Evolutionary conservation across 495 filamentous ascomycete genomes (phyloP).

Genomic region (Neurospora pannonica): DNA sequence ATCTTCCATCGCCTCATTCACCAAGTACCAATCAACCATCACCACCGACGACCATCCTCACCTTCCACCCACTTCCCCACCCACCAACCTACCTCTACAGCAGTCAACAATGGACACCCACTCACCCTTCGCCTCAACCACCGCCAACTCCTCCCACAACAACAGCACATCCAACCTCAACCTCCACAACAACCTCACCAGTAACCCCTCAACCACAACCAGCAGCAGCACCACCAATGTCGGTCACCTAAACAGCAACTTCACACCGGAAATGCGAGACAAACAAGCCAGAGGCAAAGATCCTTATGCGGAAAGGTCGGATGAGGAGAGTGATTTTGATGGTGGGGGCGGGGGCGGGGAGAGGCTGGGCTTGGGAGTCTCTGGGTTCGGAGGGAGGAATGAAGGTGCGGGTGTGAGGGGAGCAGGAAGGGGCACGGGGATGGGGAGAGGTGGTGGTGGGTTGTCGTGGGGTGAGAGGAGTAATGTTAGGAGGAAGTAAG

Average conservation of each 20-base stretch:
- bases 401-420: background rate
- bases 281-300: conserved; percentile 46
- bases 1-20: background rate
- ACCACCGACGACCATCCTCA: background rate
- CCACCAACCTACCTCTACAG: background rate
- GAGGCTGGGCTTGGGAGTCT: background rate
- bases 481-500: background rate
- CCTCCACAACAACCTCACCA: background rate
- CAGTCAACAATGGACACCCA: background rate
- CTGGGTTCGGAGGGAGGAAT: background rate
- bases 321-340: background rate
- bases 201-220: background rate
- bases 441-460: background rate
- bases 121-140: background rate
- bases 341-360: background rate
- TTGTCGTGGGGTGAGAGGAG: background rate
- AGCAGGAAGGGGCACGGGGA: background rate
- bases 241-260: background rate
- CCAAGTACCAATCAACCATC: background rate
- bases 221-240: background rate
- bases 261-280: conserved; percentile 38
- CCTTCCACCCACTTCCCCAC: background rate
- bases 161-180: conserved; percentile 10
- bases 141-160: background rate
- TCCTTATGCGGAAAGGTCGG: conserved; percentile 21